phyloP scores from a whole-genome alignment of 2,329 filamentous ascomycete genomes.

The Onygena corvina region DNA sequence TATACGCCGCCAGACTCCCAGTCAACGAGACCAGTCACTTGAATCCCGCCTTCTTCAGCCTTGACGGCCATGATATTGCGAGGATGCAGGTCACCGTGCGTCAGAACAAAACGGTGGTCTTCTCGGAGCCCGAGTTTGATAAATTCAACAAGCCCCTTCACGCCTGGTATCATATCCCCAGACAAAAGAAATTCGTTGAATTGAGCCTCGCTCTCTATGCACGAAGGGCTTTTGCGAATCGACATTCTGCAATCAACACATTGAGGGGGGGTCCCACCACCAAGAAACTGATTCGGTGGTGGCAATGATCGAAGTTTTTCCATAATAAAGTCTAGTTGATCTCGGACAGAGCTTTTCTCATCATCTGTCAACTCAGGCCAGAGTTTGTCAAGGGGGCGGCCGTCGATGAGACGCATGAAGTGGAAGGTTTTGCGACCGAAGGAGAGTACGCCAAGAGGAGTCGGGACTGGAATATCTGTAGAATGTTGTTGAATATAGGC shows the following conservation, averaged over 20 bases:
- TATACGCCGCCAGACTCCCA: constrained; percentile 19
- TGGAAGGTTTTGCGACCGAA: not conserved
- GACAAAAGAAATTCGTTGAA: constrained; percentile 27
- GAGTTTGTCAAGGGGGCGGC: constrained; percentile 10
- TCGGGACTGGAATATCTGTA: not conserved
- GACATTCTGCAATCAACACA: constrained; percentile 13
- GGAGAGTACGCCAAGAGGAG: not conserved
- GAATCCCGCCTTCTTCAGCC: constrained; percentile 6
- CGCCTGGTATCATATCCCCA: constrained; percentile 21
- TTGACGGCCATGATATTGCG: constrained; percentile 17
- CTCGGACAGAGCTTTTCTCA: not conserved
- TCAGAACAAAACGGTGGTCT: constrained; percentile 14
- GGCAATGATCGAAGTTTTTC: constrained; percentile 3
- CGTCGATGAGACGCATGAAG: not conserved
- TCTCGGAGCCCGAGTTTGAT: constrained; percentile 1
- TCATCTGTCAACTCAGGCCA: constrained; percentile 1
- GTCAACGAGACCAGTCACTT: constrained; percentile 17
- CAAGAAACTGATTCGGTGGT: constrained; percentile 10
- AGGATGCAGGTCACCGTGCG: constrained; percentile 18
- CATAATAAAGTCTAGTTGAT: not conserved
- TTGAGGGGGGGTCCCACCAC: constrained; percentile 9
- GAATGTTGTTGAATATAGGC: not conserved
- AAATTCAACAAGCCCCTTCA: constrained; percentile 11
- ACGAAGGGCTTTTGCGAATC: not conserved
- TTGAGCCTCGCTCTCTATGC: constrained; percentile 25